phyloP scores from a whole-genome alignment of 164 flowering plant genomes.

The Santalum album region DNA sequence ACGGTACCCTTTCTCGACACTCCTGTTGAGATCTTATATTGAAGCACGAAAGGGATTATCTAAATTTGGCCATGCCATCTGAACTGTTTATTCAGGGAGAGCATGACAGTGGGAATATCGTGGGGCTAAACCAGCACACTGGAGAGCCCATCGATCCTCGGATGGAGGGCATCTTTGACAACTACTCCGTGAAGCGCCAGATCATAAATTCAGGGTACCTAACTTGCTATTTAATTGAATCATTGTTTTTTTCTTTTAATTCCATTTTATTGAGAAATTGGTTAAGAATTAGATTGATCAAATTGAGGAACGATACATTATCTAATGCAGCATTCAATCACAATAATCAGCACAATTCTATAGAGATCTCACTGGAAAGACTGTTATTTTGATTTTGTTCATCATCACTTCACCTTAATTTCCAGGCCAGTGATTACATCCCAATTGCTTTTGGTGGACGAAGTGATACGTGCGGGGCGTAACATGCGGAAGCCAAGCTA shows the following conservation, averaged over 20 bases:
- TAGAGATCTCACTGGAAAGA: too few species aligned
- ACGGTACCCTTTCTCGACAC: conserved; percentile 33
- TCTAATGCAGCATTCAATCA: too few species aligned
- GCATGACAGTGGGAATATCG: conserved; percentile 87
- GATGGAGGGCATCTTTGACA: conserved; percentile 97
- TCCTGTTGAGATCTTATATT: background rate
- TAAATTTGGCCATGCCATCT: background rate
- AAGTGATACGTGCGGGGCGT: conserved; percentile 98
- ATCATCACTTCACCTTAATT: too few species aligned
- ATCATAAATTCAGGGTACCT: conserved; percentile 92
- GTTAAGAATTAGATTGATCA: too few species aligned
- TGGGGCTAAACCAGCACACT: conserved; percentile 78
- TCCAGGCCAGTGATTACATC: conserved; percentile 96
- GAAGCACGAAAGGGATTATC: background rate
- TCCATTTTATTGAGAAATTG: background rate
- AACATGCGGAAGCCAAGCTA: conserved; percentile 99
- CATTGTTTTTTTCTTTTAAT: too few species aligned
- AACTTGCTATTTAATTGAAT: conserved; percentile 3
- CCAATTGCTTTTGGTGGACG: conserved; percentile 89
- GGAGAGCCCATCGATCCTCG: conserved; percentile 93
- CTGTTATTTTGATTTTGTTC: background rate
- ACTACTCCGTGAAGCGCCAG: conserved; percentile 94
- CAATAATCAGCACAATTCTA: too few species aligned
- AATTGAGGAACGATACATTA: too few species aligned
- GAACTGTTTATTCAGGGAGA: conserved; percentile 51